A percentile compares a stretch with the other conserved stretches of the same genome.
Conservation (phyloP, 768 basidiomycete genomes). For the Macrolepiota dolichaula region DNA sequence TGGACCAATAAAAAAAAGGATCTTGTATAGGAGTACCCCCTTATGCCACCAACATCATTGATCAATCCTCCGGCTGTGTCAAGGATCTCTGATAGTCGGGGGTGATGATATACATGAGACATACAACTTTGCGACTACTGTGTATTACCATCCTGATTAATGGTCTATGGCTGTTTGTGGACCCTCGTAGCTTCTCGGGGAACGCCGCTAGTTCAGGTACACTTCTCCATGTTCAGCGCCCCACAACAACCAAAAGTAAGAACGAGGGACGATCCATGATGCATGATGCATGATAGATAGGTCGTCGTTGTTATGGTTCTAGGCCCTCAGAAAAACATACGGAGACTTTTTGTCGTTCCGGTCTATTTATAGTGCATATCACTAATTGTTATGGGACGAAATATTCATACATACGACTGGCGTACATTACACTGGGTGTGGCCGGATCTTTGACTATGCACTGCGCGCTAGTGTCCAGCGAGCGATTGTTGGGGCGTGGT, state of each 20-base stretch:
- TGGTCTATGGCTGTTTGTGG: no score
- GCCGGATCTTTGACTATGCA: not conserved
- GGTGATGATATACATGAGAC: not conserved
- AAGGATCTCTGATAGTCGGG: not conserved
- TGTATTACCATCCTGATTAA: not conserved
- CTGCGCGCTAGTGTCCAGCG: not conserved
- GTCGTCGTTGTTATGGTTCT: no score
- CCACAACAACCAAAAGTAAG: no score
- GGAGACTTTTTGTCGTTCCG: not conserved
- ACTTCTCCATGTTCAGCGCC: no score
- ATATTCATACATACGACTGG: not conserved
- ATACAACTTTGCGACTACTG: not conserved
- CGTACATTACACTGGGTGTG: not conserved
- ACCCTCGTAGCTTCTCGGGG: no score
- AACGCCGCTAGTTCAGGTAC: no score
- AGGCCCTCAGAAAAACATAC: not conserved
- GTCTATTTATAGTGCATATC: not conserved
- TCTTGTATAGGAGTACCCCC: no score
- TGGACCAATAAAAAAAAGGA: not conserved
- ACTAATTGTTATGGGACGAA: no score
- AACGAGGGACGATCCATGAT: no score
- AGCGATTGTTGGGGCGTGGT: not conserved
- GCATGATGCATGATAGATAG: no score
- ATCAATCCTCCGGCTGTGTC: not conserved
- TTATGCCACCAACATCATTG: not conserved